A percentile compares a stretch with the other conserved stretches of the same genome.
phyloP scores from a whole-genome alignment of 768 basidiomycete genomes.

The Chalciporus pseudorubinellus region DNA sequence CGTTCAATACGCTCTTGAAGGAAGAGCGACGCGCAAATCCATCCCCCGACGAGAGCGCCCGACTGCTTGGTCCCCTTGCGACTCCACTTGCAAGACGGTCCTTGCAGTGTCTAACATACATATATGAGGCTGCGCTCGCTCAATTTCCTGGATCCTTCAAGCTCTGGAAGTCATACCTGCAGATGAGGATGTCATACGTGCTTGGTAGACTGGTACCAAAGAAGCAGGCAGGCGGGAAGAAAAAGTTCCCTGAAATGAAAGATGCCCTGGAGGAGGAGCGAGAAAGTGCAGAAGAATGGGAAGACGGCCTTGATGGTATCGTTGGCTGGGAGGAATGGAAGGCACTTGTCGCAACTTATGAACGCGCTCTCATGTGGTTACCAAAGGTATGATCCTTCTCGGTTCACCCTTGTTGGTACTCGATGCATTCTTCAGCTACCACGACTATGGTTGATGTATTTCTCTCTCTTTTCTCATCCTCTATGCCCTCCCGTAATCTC shows the following conservation, averaged over 20 bases:
- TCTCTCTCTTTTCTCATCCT: slow-evolving; percentile 87
- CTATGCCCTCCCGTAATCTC: slow-evolving; percentile 81
- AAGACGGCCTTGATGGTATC: slow-evolving; percentile 78
- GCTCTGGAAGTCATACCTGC: slow-evolving; percentile 92
- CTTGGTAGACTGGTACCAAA: slow-evolving; percentile 70
- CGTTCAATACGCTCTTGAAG: slow-evolving; percentile 55
- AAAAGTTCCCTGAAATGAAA: slow-evolving; percentile 89
- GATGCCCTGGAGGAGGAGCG: slow-evolving; percentile 85
- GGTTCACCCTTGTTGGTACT: slow-evolving; percentile 2
- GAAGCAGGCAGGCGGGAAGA: slow-evolving; percentile 82
- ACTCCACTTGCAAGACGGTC: slow-evolving; percentile 69
- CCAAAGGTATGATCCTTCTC: slow-evolving; percentile 60
- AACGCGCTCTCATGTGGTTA: slow-evolving; percentile 92
- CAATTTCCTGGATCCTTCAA: slow-evolving; percentile 92
- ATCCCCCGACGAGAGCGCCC: slow-evolving; percentile 47
- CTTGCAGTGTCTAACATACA: slow-evolving; percentile 80
- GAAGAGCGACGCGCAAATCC: slow-evolving; percentile 46
- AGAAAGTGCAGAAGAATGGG: slow-evolving; percentile 81
- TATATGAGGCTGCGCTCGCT: slow-evolving; percentile 90
- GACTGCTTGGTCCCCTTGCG: slow-evolving; percentile 77
- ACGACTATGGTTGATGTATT: slow-evolving; percentile 90
- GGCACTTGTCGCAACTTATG: slow-evolving; percentile 80
- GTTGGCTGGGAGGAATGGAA: slow-evolving; percentile 99
- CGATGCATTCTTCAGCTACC: slow-evolving; percentile 60
- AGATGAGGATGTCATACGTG: slow-evolving; percentile 80